Percentiles rank a stretch among this genome's conserved stretches.
Conservation (phyloP, 768 basidiomycete species). For the Lentinula boryana region DNA sequence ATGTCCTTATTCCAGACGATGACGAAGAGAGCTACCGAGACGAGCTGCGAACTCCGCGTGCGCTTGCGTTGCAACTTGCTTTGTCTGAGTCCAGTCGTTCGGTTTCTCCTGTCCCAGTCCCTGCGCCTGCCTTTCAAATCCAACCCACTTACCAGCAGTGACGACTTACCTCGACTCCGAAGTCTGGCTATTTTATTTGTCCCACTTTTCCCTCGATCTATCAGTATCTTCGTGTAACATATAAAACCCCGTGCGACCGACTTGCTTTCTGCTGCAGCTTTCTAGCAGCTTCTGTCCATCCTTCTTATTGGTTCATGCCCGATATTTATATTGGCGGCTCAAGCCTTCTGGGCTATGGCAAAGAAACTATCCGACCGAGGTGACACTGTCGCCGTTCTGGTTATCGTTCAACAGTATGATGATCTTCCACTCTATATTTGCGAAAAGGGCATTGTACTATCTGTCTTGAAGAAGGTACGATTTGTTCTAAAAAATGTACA, state of each 20-base stretch:
- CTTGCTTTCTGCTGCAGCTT: no score
- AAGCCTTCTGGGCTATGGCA: slow-evolving; percentile 64
- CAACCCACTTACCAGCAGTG: background rate
- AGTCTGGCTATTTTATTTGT: no score
- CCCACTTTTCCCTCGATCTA: no score
- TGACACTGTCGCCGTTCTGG: slow-evolving; percentile 63
- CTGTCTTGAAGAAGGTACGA: slow-evolving; percentile 46
- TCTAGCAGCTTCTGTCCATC: no score
- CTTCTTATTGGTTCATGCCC: background rate
- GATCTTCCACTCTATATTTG: slow-evolving; percentile 58
- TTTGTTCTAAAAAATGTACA: slow-evolving; percentile 22
- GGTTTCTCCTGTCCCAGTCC: background rate
- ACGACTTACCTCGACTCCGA: background rate
- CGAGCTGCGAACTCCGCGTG: slow-evolving; percentile 1
- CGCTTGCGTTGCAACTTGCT: background rate
- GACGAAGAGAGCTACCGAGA: background rate
- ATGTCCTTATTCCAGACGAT: background rate
- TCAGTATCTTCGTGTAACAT: no score
- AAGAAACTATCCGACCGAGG: slow-evolving; percentile 51
- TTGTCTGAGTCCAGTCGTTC: background rate
- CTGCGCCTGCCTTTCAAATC: background rate
- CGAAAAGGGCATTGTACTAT: slow-evolving; percentile 42
- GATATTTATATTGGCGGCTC: slow-evolving; percentile 58
- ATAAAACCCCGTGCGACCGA: no score
- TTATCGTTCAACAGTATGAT: slow-evolving; percentile 64